A percentile compares a stretch with the other conserved stretches of the same genome.
Conservation (phyloP, 805 yeast species). For the Candida cerambycidarum region DNA sequence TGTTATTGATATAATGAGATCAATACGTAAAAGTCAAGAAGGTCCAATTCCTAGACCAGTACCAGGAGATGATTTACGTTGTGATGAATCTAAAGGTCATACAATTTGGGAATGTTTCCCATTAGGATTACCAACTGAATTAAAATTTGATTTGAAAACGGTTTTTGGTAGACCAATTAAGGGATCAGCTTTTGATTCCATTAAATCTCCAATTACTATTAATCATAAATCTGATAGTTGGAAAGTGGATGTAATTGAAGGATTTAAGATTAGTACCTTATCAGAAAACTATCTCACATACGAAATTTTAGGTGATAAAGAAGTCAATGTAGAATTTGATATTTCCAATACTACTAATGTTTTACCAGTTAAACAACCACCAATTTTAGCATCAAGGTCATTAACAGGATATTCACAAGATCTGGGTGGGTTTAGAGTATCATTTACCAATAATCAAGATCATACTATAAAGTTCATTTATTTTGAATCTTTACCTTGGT, state of each 20-base stretch:
- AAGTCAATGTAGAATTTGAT: conserved; percentile 24
- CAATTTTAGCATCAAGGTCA: conserved; percentile 75
- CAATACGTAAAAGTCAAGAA: conserved; percentile 55
- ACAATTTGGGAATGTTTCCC: conserved; percentile 81
- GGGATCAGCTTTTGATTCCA: conserved; percentile 55
- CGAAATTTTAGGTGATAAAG: conserved; percentile 40
- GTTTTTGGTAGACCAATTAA: conserved; percentile 68
- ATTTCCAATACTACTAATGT: conserved; percentile 49
- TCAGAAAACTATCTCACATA: conserved; percentile 6
- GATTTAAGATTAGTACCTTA: conserved; percentile 8
- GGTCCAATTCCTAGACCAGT: conserved; percentile 82
- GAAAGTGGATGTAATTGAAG: conserved; percentile 34
- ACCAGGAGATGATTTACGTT: conserved; percentile 65
- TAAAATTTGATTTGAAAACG: conserved; percentile 55
- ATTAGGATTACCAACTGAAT: conserved; percentile 47
- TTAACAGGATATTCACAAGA: conserved; percentile 91
- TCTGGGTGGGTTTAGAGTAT: conserved; percentile 82
- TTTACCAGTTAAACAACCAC: conserved; percentile 28
- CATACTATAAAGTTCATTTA: conserved; percentile 54
- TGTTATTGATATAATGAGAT: conserved; percentile 68
- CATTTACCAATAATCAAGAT: conserved; percentile 64
- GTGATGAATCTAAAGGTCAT: conserved; percentile 62
- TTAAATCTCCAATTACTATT: conserved; percentile 44
- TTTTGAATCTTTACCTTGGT: conserved; percentile 91
- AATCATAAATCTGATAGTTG: conserved; percentile 46